These are phyloP conservation scores for Sporodiniella umbellata DNA, from an alignment of 371 early-diverging fungal genomes.

Conservation along the genomic window DNA sequence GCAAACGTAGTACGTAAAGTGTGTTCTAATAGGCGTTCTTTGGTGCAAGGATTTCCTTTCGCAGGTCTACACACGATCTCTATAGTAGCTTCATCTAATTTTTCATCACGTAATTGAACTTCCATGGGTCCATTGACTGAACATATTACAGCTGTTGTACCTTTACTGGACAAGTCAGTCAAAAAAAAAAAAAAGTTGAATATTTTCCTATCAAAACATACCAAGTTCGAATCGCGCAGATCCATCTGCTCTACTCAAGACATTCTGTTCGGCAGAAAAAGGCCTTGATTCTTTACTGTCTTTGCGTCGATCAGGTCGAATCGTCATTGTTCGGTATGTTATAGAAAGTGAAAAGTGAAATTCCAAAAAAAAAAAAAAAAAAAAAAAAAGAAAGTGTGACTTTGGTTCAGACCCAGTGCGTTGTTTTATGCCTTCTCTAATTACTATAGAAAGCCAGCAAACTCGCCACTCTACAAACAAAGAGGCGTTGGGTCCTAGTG, in stretches of 20 bases:
- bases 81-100: conserved; percentile 81
- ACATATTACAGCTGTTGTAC: conserved; percentile 72
- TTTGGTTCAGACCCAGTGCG: too few relatives aligned
- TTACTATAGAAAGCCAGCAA: too few relatives aligned
- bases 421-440: too few relatives aligned
- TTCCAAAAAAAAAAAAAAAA: too few relatives aligned
- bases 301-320: conserved; percentile 38
- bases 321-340: conserved; percentile 14
- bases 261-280: conserved; percentile 58
- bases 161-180: conserved; percentile 26
- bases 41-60: conserved; percentile 62
- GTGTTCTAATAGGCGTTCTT: conserved; percentile 71
- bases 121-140: conserved; percentile 89
- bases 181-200: not conserved
- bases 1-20: conserved; percentile 71
- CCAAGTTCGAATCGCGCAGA: conserved; percentile 80
- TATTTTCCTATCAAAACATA: conserved; percentile 20
- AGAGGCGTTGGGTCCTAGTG: too few relatives aligned
- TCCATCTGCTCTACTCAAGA: conserved; percentile 77
- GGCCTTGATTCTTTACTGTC: conserved; percentile 50
- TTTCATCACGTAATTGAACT: conserved; percentile 80
- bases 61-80: conserved; percentile 78
- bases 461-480: too few relatives aligned
- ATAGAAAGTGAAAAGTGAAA: not conserved
- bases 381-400: too few relatives aligned